Base-by-base conservation (phyloP, 2,329 filamentous ascomycete species). In the Neospermospora avenae region DNA sequence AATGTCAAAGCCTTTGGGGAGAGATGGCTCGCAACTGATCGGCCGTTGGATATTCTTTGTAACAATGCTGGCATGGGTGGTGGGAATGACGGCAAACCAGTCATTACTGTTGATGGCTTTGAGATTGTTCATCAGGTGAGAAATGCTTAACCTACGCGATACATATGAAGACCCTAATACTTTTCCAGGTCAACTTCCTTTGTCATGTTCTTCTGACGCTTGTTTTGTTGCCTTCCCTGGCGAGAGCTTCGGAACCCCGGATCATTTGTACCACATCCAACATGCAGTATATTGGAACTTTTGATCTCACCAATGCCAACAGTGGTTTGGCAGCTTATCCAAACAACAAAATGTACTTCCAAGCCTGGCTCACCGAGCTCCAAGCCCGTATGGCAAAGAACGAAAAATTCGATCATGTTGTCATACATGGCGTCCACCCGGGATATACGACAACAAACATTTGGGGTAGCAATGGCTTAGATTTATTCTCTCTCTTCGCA, bases 311-410 rank as follows among this genome's bases (percentile, higher is more conserved):
- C 31, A 68, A 73, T 49, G 67, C 62, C 55, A 72, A 72, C 59
- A 65, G 63, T 35, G 60, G 63, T 22, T 58, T 28, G 7, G 56
- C 52, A 35, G 55, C 61, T 39, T 74, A 74, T 62, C 34, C 58
- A 11, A 72, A 74, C 61, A 74, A 73, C 65, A 74, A 74, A 55
- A 63, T 74, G 5, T 73, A 71, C 61, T 73, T 71, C 57, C 72
- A 74, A 60, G 67, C 67, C 48, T 74, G 71, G 71, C 63, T 73
- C 11, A 67, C 69, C 2, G 71, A 72, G 60, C 62, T 74, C 44
- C 70, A 73, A 53, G 39, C 53, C 2, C 69, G 70, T 5, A 52
- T 73, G 4, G 48, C 67, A 10, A 55, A 54, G 8, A 51, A 65
- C 14, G 44, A 58, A 7, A 60, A 65, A 20, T 70, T 69, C 58